These are phyloP conservation scores for Heliocybe sulcata DNA, from an alignment of 1,284 basidiomycete genomes.

Conservation along the genomic window DNA sequence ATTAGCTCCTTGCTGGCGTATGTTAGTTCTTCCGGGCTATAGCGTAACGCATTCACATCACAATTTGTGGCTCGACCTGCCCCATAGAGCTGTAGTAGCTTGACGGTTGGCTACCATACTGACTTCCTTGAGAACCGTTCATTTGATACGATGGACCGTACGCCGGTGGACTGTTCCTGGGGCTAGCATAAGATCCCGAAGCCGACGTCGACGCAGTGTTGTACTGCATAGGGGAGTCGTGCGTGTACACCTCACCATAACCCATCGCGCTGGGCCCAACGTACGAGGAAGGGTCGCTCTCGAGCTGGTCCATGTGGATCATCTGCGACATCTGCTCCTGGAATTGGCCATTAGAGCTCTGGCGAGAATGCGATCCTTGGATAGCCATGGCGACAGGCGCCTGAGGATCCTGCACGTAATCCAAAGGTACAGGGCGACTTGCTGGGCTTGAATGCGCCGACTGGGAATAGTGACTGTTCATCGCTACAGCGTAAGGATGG, in stretches of 20 bases:
- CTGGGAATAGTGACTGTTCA: constrained; percentile 12
- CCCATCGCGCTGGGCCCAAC: constrained; percentile 4
- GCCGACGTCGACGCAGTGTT: background rate
- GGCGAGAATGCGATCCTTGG: constrained; percentile 18
- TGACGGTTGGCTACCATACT: background rate
- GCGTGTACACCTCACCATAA: constrained; percentile 16
- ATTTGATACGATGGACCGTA: background rate
- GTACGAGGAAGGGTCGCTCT: constrained; percentile 9
- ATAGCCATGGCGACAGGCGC: constrained; percentile 9
- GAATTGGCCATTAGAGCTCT: constrained; percentile 16
- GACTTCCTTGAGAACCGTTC: background rate
- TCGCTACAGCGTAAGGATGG: constrained; percentile 44
- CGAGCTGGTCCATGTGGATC: constrained; percentile 18
- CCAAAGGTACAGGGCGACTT: constrained; percentile 39
- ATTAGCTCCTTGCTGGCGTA: background rate
- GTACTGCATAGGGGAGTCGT: constrained; percentile 22
- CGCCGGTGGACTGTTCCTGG: background rate
- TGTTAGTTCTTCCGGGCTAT: background rate
- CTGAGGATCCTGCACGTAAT: constrained; percentile 10
- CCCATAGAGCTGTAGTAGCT: background rate
- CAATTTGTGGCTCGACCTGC: background rate
- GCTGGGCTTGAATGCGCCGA: constrained; percentile 56
- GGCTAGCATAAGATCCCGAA: background rate
- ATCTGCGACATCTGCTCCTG: constrained; percentile 25
- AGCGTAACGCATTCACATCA: background rate